phyloP scores from a whole-genome alignment of 148 eudicot species.

The Talinum fruticosum region DNA sequence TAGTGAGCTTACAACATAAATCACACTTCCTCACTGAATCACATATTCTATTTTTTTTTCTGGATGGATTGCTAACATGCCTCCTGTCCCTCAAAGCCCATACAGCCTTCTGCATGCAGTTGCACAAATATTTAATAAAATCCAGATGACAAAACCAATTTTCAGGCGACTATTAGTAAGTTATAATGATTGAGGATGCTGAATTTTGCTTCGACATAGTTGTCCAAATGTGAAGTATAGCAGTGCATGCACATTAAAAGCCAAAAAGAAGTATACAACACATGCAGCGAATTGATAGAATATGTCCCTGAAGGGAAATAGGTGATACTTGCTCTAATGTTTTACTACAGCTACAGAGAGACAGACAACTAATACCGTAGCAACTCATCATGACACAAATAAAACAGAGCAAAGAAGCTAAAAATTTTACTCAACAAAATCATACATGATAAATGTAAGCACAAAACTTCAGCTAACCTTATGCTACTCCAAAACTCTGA shows the following conservation, averaged over 20 bases:
- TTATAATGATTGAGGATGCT: background rate
- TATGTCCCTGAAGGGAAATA: background rate
- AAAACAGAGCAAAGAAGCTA: background rate
- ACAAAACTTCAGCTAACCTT: constrained; percentile 40
- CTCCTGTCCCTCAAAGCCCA: background rate
- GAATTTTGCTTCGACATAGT: background rate
- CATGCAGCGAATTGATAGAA: background rate
- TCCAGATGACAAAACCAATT: background rate
- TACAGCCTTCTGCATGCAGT: background rate
- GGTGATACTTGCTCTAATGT: background rate
- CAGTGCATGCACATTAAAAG: background rate
- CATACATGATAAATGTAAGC: background rate
- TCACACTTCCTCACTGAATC: background rate
- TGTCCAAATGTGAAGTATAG: background rate
- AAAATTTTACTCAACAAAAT: background rate
- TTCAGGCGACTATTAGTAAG: background rate
- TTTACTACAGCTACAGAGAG: background rate
- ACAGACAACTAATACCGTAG: background rate
- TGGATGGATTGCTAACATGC: background rate
- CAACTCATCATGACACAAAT: background rate
- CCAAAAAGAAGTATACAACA: background rate
- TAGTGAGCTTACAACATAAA: background rate
- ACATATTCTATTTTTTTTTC: background rate
- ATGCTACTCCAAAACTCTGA: constrained; percentile 58
- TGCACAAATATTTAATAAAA: background rate